phyloP scores from a whole-genome alignment of 192 early-diverging fungal species.

The Linnemannia schmuckeri region DNA sequence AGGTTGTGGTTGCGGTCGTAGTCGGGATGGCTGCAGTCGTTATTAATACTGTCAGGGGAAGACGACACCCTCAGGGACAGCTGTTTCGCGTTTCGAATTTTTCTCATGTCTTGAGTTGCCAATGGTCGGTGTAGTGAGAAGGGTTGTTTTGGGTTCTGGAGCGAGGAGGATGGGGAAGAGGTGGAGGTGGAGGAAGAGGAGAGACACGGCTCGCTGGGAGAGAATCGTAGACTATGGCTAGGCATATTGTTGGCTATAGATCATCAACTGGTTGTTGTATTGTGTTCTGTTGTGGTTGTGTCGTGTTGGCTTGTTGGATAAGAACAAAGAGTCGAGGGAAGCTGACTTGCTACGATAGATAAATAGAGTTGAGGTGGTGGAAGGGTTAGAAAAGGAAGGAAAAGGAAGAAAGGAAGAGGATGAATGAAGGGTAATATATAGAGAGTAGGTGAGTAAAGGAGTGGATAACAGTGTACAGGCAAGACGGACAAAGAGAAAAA shows the following conservation, averaged over 20 bases:
- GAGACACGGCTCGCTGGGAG: slow-evolving; percentile 9
- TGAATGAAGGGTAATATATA: background rate
- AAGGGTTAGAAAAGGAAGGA: slow-evolving; percentile 3
- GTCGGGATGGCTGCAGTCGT: slow-evolving; percentile 3
- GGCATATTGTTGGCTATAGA: slow-evolving; percentile 18
- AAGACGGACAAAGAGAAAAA: background rate
- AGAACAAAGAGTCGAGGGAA: background rate
- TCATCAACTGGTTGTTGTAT: background rate
- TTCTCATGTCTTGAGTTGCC: slow-evolving; percentile 30
- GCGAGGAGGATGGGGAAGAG: background rate
- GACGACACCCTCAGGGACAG: slow-evolving; percentile 42
- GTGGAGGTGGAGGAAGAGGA: background rate
- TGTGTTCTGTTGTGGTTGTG: background rate
- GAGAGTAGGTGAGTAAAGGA: background rate
- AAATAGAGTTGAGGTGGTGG: background rate
- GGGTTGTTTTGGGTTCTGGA: background rate
- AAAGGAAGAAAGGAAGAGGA: background rate
- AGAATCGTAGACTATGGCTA: slow-evolving; percentile 18
- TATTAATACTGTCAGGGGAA: slow-evolving; percentile 15
- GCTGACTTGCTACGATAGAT: background rate
- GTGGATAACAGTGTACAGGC: background rate
- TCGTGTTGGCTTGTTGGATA: background rate
- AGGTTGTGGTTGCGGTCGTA: background rate
- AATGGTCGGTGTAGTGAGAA: slow-evolving; percentile 37
- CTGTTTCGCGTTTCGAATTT: slow-evolving; percentile 42